Conservation (phyloP, 1,139 yeast genomes). For the Arxiozyma telluris region DNA sequence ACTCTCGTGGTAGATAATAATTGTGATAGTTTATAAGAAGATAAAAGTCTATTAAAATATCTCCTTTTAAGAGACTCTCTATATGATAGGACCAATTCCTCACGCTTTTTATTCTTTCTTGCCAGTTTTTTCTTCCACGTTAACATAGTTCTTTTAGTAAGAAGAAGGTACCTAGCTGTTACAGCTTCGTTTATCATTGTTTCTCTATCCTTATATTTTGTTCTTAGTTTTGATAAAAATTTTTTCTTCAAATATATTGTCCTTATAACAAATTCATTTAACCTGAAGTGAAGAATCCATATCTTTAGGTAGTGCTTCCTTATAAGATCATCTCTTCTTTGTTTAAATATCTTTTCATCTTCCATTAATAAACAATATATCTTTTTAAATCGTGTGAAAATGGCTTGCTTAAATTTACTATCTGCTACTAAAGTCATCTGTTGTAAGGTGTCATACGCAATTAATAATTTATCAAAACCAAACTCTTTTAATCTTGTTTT, state of each 20-base stretch:
- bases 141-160: slow-evolving; percentile 17
- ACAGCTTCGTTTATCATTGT: slow-evolving; percentile 12
- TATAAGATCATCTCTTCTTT: slow-evolving; percentile 1
- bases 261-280: background rate
- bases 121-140: slow-evolving; percentile 18
- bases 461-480: slow-evolving; percentile 15
- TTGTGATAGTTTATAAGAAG: slow-evolving; percentile 8
- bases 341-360: slow-evolving; percentile 1
- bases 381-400: slow-evolving; percentile 7
- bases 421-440: slow-evolving; percentile 18
- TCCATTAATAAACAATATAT: slow-evolving; percentile 4
- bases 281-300: slow-evolving; percentile 10
- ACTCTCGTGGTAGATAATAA: slow-evolving; percentile 14
- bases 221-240: slow-evolving; percentile 12
- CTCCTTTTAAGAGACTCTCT: slow-evolving; percentile 5
- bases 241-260: background rate
- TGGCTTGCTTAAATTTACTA: slow-evolving; percentile 16
- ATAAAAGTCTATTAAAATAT: background rate
- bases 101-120: background rate
- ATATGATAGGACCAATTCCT: background rate
- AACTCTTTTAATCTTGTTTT: slow-evolving; percentile 12
- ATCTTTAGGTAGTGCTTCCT: background rate
- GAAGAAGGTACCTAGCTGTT: slow-evolving; percentile 13
- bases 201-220: background rate
- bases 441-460: slow-evolving; percentile 11